Conservation (phyloP, 352 stramenopile genomes). For the Pythium sp. region DNA sequence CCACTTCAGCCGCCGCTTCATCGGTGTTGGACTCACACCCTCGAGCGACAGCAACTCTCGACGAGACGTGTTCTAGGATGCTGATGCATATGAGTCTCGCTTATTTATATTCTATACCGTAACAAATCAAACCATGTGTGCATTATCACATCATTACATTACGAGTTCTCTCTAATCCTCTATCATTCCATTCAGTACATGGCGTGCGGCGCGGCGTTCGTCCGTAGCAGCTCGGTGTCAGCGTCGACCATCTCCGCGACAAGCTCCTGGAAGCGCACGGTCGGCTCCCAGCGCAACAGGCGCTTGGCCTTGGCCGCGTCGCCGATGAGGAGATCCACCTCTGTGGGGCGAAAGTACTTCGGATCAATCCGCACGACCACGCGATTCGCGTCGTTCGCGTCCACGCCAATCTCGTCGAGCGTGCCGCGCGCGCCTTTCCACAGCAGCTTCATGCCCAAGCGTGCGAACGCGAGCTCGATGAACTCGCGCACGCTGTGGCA, state of each 20-base stretch:
- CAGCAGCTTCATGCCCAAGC: constrained; percentile 86
- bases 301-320: constrained; percentile 93
- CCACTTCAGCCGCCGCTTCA: constrained; percentile 50
- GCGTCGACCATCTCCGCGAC: constrained; percentile 96
- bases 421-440: constrained; percentile 91
- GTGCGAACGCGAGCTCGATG: constrained; percentile 94
- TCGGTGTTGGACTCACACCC: constrained; percentile 45
- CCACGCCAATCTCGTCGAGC: constrained; percentile 93
- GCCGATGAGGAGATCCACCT: constrained; percentile 97
- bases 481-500: constrained; percentile 98
- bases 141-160: background rate
- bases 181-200: constrained; percentile 6
- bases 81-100: constrained; percentile 4
- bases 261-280: constrained; percentile 90
- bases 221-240: constrained; percentile 47
- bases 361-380: constrained; percentile 95
- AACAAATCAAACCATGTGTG: background rate
- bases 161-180: background rate
- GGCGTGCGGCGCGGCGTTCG: constrained; percentile 3
- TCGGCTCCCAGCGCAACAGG: constrained; percentile 91
- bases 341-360: constrained; percentile 97
- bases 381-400: constrained; percentile 79
- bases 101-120: constrained; percentile 14
- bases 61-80: constrained; percentile 58
- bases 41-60: constrained; percentile 26